Percentiles rank a stretch among this genome's conserved stretches.
These are phyloP conservation scores for Pistacia integerrima DNA, from an alignment of 345 rosid species.

Conservation along the genomic window DNA sequence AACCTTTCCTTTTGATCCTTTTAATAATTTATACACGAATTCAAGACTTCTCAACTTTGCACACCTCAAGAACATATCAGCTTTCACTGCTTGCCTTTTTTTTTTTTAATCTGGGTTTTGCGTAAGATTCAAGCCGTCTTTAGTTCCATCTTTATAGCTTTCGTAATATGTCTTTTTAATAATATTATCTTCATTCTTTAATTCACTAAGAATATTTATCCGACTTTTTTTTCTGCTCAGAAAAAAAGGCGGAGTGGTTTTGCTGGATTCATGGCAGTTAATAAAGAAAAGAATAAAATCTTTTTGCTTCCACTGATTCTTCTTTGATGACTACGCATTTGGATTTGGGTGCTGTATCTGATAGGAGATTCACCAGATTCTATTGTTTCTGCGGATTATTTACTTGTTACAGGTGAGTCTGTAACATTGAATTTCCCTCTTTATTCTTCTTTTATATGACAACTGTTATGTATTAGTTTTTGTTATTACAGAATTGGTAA, in stretches of 20 bases:
- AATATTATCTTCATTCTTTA: background rate
- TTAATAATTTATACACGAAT: background rate
- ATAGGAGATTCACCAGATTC: conserved; percentile 41
- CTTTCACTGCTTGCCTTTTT: conserved; percentile 7
- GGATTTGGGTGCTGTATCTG: conserved; percentile 38
- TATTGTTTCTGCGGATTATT: conserved; percentile 42
- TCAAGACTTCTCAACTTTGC: background rate
- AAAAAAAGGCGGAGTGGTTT: conserved; percentile 11
- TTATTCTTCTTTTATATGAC: background rate
- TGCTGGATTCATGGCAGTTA: conserved; percentile 29
- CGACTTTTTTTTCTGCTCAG: background rate
- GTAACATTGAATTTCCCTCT: background rate
- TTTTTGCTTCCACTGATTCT: conserved; percentile 15
- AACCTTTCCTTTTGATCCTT: no score
- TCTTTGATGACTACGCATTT: conserved; percentile 28
- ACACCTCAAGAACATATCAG: background rate
- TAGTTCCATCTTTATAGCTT: conserved; percentile 2
- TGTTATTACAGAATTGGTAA: background rate
- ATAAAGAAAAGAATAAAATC: conserved; percentile 22
- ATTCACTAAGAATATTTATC: background rate
- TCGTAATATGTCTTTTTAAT: conserved; percentile 8
- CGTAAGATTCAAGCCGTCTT: conserved; percentile 35
- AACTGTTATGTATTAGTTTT: conserved; percentile 14
- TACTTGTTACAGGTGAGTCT: conserved; percentile 32
- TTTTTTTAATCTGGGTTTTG: conserved; percentile 21